These are phyloP conservation scores for Penicillium odoratum DNA, from an alignment of 495 filamentous ascomycete genomes.

Conservation along the genomic window DNA sequence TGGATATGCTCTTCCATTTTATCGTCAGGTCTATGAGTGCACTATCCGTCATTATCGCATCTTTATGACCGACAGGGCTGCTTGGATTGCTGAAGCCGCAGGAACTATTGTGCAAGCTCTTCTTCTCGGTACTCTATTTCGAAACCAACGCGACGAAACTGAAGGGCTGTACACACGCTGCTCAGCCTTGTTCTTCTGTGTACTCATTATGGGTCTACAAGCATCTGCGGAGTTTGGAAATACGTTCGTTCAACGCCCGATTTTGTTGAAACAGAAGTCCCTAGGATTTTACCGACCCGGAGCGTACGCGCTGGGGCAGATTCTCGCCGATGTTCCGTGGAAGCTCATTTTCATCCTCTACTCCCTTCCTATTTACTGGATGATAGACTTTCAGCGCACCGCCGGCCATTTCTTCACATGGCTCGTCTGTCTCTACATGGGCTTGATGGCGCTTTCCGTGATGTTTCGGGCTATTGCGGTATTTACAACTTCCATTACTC, in stretches of 20 bases:
- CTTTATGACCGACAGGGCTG: constrained; percentile 13
- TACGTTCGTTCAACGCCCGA: constrained; percentile 17
- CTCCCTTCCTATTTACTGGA: constrained; percentile 78
- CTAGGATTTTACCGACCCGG: constrained; percentile 15
- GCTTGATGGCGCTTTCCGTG: constrained; percentile 68
- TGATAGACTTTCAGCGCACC: constrained; percentile 76
- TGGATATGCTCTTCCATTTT: constrained; percentile 9
- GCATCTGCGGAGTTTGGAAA: constrained; percentile 17
- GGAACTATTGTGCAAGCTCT: constrained; percentile 24
- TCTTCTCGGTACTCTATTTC: constrained; percentile 28
- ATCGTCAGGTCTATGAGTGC: constrained; percentile 8
- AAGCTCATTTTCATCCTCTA: constrained; percentile 55
- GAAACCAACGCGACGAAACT: constrained; percentile 17
- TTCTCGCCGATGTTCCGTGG: constrained; percentile 19
- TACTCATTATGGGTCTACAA: constrained; percentile 19
- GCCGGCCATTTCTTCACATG: constrained; percentile 71
- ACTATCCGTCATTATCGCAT: constrained; percentile 17
- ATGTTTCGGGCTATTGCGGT: constrained; percentile 81
- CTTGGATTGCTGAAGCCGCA: constrained; percentile 23
- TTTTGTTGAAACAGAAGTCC: constrained; percentile 19
- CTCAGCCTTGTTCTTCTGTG: constrained; percentile 16
- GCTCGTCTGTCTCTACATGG: constrained; percentile 60
- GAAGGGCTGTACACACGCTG: constrained; percentile 6
- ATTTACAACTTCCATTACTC: constrained; percentile 70
- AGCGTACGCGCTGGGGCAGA: constrained; percentile 14